Conservation (phyloP, 2,329 filamentous ascomycete species). For the Grosmannia clavigera region DNA sequence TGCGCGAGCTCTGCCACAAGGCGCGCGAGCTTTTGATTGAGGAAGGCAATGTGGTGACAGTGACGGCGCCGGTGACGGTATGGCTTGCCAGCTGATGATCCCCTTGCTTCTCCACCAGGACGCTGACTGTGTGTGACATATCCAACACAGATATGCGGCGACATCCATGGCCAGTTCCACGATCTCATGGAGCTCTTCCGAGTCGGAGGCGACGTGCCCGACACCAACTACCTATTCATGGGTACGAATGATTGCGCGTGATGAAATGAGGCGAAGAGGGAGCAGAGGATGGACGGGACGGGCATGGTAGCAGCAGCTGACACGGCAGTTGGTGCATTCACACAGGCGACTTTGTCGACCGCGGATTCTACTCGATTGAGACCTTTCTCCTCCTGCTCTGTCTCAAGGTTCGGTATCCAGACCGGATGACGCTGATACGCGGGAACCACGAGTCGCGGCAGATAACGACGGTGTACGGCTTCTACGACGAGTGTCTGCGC, state of each 20-base stretch:
- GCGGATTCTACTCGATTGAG: slow-evolving; percentile 95
- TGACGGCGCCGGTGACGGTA: slow-evolving; percentile 86
- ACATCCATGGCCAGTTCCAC: slow-evolving; percentile 95
- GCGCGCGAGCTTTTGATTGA: slow-evolving; percentile 92
- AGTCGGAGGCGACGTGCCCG: slow-evolving; percentile 84
- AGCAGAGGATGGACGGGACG: background rate
- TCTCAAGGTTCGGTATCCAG: slow-evolving; percentile 92
- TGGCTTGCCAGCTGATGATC: background rate
- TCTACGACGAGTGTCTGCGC: slow-evolving; percentile 92
- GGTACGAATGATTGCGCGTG: slow-evolving; percentile 35
- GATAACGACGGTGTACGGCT: slow-evolving; percentile 94
- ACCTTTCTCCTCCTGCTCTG: slow-evolving; percentile 91
- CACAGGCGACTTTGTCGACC: slow-evolving; percentile 87
- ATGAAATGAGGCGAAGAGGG: background rate
- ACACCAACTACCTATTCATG: slow-evolving; percentile 97
- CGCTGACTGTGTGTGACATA: background rate
- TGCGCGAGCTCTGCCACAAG: slow-evolving; percentile 94
- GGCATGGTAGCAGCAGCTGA: background rate
- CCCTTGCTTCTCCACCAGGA: no score
- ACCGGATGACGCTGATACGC: slow-evolving; percentile 90
- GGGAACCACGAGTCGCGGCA: slow-evolving; percentile 95
- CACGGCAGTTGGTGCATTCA: background rate
- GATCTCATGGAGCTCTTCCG: slow-evolving; percentile 95
- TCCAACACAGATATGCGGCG: slow-evolving; percentile 65
- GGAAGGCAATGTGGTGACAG: slow-evolving; percentile 92